Conservation (phyloP, 2,329 filamentous ascomycete genomes). For the Ascochyta fabae region DNA sequence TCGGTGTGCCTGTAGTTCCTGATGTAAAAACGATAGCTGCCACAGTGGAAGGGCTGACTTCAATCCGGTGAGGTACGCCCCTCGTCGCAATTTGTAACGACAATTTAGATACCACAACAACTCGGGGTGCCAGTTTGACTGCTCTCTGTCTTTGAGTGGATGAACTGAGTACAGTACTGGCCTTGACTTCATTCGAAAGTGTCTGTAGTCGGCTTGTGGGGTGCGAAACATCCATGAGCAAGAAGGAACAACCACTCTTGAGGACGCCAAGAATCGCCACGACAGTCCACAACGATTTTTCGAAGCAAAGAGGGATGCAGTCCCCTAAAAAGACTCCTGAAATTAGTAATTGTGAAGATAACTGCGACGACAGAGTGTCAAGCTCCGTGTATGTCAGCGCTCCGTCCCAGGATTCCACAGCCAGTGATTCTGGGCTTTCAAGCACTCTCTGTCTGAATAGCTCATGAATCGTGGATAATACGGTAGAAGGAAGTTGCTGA, state of each 20-base stretch:
- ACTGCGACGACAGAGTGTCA: slow-evolving; percentile 1
- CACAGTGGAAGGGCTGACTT: neutral
- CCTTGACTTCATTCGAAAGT: neutral
- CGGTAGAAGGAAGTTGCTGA: neutral
- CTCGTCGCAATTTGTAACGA: neutral
- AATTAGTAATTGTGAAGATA: neutral
- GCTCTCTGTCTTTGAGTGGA: neutral
- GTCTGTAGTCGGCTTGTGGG: slow-evolving; percentile 4
- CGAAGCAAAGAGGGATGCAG: slow-evolving; percentile 28
- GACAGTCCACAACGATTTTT: slow-evolving; percentile 27
- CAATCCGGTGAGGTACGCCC: neutral
- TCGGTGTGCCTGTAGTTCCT: slow-evolving; percentile 78
- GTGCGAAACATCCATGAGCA: slow-evolving; percentile 29
- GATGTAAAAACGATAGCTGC: slow-evolving; percentile 72
- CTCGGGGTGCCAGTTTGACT: neutral
- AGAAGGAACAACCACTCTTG: slow-evolving; percentile 51
- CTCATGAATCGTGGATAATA: neutral
- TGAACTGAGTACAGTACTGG: neutral
- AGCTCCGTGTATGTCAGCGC: slow-evolving; percentile 25
- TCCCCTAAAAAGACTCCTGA: slow-evolving; percentile 18
- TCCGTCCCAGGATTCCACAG: slow-evolving; percentile 14
- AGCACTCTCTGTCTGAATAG: neutral
- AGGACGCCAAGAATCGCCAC: slow-evolving; percentile 51
- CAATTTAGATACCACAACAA: neutral
- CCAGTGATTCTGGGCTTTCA: neutral